Base-by-base conservation (phyloP, 352 stramenopile species). In the Globisporangium solare region DNA sequence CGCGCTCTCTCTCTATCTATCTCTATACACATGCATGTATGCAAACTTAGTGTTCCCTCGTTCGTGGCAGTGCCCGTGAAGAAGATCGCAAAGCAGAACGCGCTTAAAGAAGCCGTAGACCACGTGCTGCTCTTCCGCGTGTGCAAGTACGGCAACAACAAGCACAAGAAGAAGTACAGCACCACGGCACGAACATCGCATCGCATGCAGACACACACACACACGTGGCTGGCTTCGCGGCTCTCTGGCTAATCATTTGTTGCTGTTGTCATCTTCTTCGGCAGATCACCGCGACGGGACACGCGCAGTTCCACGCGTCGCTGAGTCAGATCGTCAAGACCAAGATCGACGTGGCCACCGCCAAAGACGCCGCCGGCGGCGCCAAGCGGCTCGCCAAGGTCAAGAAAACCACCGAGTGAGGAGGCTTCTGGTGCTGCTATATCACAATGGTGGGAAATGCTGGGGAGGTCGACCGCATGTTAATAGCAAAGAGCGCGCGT, bases 91-190 rank as follows among this genome's bases (percentile, higher is more conserved):
- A 60, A 60, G 43, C 20, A 76, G 56, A 64, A 71, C 20, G 63
- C 66, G 46, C 59, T 73, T 35, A 68, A 68, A 40, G 60, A 70
- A 21, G 78, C 73, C 54, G 37, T 12, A 42, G 75, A 85, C 15
- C 68, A 77, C 54, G 76, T 86, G 58, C 60, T 90, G 66, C 73
- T 92, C 47, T 90, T 91, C 54, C 83, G 81, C 50, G 79, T 71
- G 12, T 77, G 65, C 52, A 86, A 90, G 45, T 91, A 92, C 56
- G 83, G 83, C 59, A 94, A 94, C 72, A 94, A 94, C 65, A 85
- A 85, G 66, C 81, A 92, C 76, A 94, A 94, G 78, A 77, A 73
- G 62, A 94, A 94, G 67, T 84, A 81, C 66, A 90, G 81, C 63
- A 83, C 83, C 10, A 70, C 80, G 63, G 83, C 90, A 67, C 35